Evolutionary conservation across 2,329 filamentous ascomycete species (phyloP), one percentile per base, ranked within the genome.

Genomic region (Penicillium hesseltinei): DNA sequence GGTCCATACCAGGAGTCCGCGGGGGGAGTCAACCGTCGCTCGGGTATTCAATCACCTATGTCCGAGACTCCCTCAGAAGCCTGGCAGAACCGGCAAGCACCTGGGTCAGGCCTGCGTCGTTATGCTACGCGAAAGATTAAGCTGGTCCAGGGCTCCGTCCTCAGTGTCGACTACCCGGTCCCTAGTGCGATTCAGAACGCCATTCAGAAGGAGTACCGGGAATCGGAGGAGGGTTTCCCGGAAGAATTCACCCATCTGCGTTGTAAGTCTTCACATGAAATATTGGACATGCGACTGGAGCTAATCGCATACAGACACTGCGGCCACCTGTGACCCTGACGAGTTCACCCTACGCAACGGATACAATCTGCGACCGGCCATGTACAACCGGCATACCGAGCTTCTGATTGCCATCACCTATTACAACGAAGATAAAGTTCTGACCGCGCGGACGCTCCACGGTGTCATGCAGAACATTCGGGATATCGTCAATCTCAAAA

Each of bases 381-480:
- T 97, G 92, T 97, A 97, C 81, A 97, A 97, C 83, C 86, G 93
- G 69, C 93, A 97, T 77, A 97, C 93, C 7, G 93, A 99, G 79
- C 81, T 99, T 67, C 84, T 97, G 65, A 97, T 99, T 75, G 93
- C 93, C 70, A 92, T 99, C 70, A 99, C 93, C 61, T 97, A 97
- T 81, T 99, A 97, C 82, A 97, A 97, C 80, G 93, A 97, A 83
- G 94, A 97, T 80, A 97, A 97, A 81, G 87, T 91, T 33, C 82
- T 99, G 65, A 90, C 94, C 19, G 84, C 93, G 51, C 88, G 93
- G 77, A 99, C 94, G 1, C 82, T 97, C 54, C 93, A 97, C 76
- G 91, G 92, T 80, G 91, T 96, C 48, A 97, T 97, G 93, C 92
- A 96, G 76, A 97, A 97, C 75, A 93, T 97, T 69, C 89, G 92